Evolutionary conservation across 2,329 filamentous ascomycete genomes (phyloP).

Genomic region (Seiridium cupressi): DNA sequence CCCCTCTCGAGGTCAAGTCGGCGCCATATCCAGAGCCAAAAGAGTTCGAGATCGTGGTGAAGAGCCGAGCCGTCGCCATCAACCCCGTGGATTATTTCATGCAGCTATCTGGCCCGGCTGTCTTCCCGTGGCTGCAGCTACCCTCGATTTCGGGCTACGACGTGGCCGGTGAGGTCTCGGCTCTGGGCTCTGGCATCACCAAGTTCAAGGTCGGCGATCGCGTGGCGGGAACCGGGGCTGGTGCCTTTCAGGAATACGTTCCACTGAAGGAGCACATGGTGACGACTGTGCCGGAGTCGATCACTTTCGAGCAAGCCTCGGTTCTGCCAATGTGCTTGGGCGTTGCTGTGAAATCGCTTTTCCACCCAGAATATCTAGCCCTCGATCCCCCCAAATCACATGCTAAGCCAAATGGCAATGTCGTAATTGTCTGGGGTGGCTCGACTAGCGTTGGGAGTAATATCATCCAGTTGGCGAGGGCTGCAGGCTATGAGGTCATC

Average conservation of each 20-base stretch:
- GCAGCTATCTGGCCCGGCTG: not conserved
- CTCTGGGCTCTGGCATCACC: constrained; percentile 15
- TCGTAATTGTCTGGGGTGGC: constrained; percentile 45
- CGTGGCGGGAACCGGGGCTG: constrained; percentile 12
- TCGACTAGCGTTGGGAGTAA: constrained; percentile 36
- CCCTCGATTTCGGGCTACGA: constrained; percentile 24
- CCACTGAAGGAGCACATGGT: not conserved
- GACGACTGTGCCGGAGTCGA: constrained; percentile 10
- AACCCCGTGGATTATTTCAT: constrained; percentile 10
- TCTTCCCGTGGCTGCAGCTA: constrained; percentile 17
- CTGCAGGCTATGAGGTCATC: constrained; percentile 35
- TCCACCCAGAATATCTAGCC: constrained; percentile 3
- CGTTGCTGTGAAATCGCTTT: constrained; percentile 14
- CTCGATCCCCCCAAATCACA: constrained; percentile 2
- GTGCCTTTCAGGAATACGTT: constrained; percentile 13
- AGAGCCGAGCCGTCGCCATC: constrained; percentile 4
- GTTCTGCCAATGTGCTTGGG: constrained; percentile 15
- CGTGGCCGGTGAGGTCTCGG: constrained; percentile 22
- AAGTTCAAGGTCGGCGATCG: constrained; percentile 23
- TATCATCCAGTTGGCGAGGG: constrained; percentile 36
- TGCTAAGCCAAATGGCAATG: not conserved
- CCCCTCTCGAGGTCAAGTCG: not conserved
- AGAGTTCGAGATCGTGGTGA: not conserved
- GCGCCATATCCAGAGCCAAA: not conserved
- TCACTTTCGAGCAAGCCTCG: constrained; percentile 11